Evolutionary conservation across 106 monocot genomes (phyloP), one percentile per base, ranked within the genome.

Genomic region (Dioscorea alata): DNA sequence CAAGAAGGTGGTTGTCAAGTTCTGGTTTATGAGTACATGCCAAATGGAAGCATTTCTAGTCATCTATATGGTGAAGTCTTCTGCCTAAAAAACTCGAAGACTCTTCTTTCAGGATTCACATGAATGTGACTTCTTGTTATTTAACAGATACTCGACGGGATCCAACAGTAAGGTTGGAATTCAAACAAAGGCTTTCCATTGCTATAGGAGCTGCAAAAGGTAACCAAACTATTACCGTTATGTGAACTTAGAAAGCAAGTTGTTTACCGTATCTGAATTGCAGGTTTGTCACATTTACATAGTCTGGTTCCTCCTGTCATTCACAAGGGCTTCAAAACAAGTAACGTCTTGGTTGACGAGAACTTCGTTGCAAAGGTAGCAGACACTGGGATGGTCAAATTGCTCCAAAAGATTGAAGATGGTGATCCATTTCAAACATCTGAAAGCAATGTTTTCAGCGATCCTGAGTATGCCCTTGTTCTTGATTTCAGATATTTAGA

Each of bases 151-250:
- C 66, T 2, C 23, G 70, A 20, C 70, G 68, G 71, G 50, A 69
- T 66, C 71, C 76, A 73, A 19, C 56, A 1, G 76, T 70, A 22
- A 78, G 66, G 77, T 71, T 90, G 28, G 90, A 90, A 60, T 90
- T 90, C 59, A 90, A 90, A 67, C 90, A 86, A 50, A 86, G 90
- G 72, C 80, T 90, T 13, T 74, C 86, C 32, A 60, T 86, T 23
- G 90, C 90, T 71, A 79, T 90, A 31, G 85, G 90, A 72, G 83
- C 77, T 61, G 90, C 90, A 69, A 90, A 90, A 86, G 90, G 90
- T 83, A 70, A 59, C 17, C 14, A 42, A 42, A 42, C 42, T 10
- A 10, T 42, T 42, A 42, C 42, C 42, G 9, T 42, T 42, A 42
- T 42, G 42, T 42, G 42, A 42, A 1, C 42, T 2, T 16, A 54